These are phyloP conservation scores for Umbelopsis sp. DNA, from an alignment of 371 early-diverging fungal species.

Conservation along the genomic window DNA sequence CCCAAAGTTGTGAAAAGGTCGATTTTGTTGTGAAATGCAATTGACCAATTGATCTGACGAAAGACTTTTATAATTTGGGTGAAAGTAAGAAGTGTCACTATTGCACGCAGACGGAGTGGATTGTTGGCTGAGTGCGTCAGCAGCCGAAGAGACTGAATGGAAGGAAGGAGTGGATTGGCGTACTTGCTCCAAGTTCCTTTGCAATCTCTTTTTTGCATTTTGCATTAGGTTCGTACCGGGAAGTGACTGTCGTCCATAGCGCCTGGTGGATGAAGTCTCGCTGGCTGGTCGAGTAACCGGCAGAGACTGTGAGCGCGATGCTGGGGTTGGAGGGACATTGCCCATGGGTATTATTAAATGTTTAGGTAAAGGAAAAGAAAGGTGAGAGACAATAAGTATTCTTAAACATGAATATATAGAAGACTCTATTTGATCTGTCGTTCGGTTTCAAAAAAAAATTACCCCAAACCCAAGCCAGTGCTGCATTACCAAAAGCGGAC, in stretches of 20 bases:
- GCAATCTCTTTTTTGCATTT: neutral
- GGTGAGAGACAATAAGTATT: neutral
- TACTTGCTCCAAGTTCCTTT: neutral
- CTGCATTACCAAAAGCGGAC: neutral
- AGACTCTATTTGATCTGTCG: too few species aligned
- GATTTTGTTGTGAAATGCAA: neutral
- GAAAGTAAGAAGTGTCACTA: neutral
- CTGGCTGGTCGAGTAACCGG: neutral
- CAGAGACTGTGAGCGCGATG: constrained; percentile 1
- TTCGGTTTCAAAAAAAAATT: too few species aligned
- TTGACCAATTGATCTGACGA: neutral
- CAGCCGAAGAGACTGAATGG: neutral
- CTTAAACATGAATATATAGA: neutral
- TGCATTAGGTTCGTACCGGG: neutral
- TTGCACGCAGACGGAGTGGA: neutral
- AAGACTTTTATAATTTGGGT: neutral
- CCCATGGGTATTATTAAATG: constrained; percentile 20
- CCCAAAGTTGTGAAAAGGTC: neutral
- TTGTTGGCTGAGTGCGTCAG: neutral
- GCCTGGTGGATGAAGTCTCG: neutral
- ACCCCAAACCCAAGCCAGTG: neutral
- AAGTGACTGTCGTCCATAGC: neutral
- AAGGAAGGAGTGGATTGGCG: neutral
- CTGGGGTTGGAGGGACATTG: constrained; percentile 22
- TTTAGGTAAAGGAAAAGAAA: constrained; percentile 9